Percentiles rank a stretch among this genome's conserved stretches.
Conservation (phyloP, 768 basidiomycete genomes). For the Leucosporidium yakuticum region DNA sequence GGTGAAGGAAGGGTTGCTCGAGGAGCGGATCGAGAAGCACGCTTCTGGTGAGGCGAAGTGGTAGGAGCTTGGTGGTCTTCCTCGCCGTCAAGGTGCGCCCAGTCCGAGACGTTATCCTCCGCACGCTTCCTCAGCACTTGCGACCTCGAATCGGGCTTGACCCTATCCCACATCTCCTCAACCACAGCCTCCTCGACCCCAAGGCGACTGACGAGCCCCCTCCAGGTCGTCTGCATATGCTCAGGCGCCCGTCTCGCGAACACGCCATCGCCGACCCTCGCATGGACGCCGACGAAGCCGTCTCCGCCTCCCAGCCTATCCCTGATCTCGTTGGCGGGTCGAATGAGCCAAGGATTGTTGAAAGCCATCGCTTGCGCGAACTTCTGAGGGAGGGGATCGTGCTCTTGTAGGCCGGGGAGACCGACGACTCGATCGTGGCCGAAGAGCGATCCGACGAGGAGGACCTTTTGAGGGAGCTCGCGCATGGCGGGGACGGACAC, state of each 20-base stretch:
- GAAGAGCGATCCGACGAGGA: slow-evolving; percentile 69
- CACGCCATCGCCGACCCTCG: slow-evolving; percentile 62
- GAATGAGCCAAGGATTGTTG: slow-evolving; percentile 49
- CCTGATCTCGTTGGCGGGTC: slow-evolving; percentile 50
- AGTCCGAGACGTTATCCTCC: too few species aligned
- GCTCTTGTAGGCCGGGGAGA: background rate
- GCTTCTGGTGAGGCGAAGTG: too few species aligned
- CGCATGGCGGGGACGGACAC: slow-evolving; percentile 40
- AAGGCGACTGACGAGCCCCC: slow-evolving; percentile 12
- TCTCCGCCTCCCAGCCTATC: slow-evolving; percentile 45
- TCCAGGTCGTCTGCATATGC: slow-evolving; percentile 53
- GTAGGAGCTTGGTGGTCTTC: background rate
- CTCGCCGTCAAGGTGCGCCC: slow-evolving; percentile 42
- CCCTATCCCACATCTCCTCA: slow-evolving; percentile 41
- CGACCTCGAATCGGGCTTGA: slow-evolving; percentile 44
- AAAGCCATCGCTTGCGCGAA: slow-evolving; percentile 50
- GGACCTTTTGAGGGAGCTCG: slow-evolving; percentile 49
- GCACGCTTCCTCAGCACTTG: too few species aligned
- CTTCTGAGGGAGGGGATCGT: too few species aligned
- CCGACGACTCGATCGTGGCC: slow-evolving; percentile 59
- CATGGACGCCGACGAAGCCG: slow-evolving; percentile 58
- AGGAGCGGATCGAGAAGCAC: too few species aligned
- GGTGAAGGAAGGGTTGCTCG: too few species aligned
- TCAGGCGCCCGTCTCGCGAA: slow-evolving; percentile 49
- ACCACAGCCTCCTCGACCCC: slow-evolving; percentile 6